These are phyloP conservation scores for Fomitopsis serialis DNA, from an alignment of 768 basidiomycete species.

Conservation along the genomic window DNA sequence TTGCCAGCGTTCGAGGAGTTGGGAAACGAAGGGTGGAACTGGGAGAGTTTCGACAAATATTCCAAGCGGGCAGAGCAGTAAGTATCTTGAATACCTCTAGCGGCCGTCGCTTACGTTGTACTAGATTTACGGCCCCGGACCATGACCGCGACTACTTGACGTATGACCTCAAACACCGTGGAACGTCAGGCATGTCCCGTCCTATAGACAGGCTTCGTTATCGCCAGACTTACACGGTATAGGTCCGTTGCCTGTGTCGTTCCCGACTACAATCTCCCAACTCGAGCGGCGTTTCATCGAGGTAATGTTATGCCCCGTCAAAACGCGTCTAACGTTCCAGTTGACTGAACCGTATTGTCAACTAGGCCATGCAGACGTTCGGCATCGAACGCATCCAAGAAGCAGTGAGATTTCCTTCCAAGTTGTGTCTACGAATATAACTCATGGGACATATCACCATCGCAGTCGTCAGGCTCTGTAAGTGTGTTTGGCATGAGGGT, in stretches of 20 bases:
- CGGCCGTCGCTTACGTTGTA: not conserved
- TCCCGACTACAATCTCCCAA: not conserved
- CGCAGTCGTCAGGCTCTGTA: too few relatives aligned
- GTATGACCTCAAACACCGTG: slow-evolving; percentile 4
- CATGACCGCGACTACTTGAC: slow-evolving; percentile 6
- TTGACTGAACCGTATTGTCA: too few relatives aligned
- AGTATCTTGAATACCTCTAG: not conserved
- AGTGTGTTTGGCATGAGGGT: too few relatives aligned
- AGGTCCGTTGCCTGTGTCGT: not conserved
- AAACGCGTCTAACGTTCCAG: too few relatives aligned
- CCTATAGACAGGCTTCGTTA: not conserved
- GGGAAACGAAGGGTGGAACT: slow-evolving; percentile 52
- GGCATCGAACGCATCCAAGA: not conserved
- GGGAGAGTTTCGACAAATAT: slow-evolving; percentile 35
- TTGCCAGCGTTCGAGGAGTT: slow-evolving; percentile 31
- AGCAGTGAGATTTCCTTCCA: not conserved
- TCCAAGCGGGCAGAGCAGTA: slow-evolving; percentile 34
- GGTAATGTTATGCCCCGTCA: not conserved
- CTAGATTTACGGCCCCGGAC: slow-evolving; percentile 2
- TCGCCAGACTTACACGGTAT: not conserved
- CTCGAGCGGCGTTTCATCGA: not conserved
- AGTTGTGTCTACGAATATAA: not conserved
- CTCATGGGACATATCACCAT: not conserved
- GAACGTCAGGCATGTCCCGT: not conserved
- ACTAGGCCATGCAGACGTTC: not conserved